These are phyloP conservation scores for Andalucia godoyi DNA, from an alignment of 78 protist species.

Conservation along the genomic window DNA sequence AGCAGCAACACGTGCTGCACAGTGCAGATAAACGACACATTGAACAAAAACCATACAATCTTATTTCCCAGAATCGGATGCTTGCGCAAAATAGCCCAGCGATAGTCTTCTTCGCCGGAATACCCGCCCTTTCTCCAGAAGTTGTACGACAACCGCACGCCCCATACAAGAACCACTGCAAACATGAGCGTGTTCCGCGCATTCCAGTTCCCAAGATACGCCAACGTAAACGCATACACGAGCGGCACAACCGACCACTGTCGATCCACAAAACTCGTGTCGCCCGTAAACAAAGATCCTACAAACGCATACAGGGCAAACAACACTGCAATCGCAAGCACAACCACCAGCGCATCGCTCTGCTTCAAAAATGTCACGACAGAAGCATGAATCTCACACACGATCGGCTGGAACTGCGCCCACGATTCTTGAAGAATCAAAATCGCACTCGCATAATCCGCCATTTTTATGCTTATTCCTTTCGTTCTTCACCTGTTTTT, in stretches of 20 bases:
- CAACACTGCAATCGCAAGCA: no score
- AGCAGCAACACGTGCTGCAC: background rate
- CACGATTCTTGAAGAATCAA: no score
- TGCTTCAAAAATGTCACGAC: no score
- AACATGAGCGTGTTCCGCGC: background rate
- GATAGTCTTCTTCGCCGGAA: constrained; percentile 5
- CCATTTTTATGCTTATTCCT: no score
- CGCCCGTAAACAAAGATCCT: no score
- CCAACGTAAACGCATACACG: background rate
- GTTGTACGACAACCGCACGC: constrained; percentile 13
- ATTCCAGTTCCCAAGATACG: background rate
- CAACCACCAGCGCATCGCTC: no score
- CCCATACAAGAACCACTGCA: background rate
- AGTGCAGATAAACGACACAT: background rate
- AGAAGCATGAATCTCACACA: no score
- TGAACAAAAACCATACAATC: background rate
- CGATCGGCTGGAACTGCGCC: no score
- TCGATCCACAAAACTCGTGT: constrained; percentile 1
- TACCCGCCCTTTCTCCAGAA: constrained; percentile 11
- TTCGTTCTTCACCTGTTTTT: no score
- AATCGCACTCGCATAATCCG: no score
- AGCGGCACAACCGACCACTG: constrained; percentile 11
- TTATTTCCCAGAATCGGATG: background rate
- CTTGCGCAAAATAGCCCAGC: background rate
- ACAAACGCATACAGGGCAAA: no score